Evolutionary conservation across 805 yeast species (phyloP), one percentile per base, ranked within the genome.

Genomic region (Yueomyces sp.): DNA sequence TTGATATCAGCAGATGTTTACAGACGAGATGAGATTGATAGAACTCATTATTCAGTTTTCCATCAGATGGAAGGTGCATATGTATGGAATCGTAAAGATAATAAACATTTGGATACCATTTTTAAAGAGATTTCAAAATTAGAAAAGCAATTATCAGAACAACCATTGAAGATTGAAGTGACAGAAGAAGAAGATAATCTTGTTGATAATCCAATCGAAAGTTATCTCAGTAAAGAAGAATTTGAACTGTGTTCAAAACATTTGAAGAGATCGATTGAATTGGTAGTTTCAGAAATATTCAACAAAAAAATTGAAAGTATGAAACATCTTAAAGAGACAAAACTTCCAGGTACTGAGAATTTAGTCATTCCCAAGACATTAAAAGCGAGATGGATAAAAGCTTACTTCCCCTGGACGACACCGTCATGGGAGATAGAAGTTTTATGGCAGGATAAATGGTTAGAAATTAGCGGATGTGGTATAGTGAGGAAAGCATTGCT

Each of bases 361-460:
- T 83, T 85, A 4, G 81, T 79, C 52, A 46, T 49, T 12, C 55
- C 52, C 11, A 45, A 39, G 33, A 95, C 95, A 5, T 69, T 92
- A 47, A 80, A 76, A 56, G 84, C 88, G 26, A 73, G 97, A 52
- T 92, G 98, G 98, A 82, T 87, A 33, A 94, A 85, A 55, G 94
- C 92, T 0, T 85, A 79, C 55, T 92, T 92, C 67, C 98, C 98
- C 3, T 92, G 97, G 96, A 92, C 98, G 3, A 78, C 95, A 1
- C 98, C 98, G 3, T 84, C 95, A 38, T 92, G 95, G 94, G 96
- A 92, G 57, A 86, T 94, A 52, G 98, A 92, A 64, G 95, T 92
- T 4, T 87, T 94, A 88, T 92, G 97, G 96, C 85, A 87, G 58
- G 94, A 92, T 42, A 94, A 88, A 52, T 92, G 98, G 98, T 70